Evolutionary conservation across 169 alveolate genomes (phyloP).

Genomic region (Plasmodium vivax): DNA sequence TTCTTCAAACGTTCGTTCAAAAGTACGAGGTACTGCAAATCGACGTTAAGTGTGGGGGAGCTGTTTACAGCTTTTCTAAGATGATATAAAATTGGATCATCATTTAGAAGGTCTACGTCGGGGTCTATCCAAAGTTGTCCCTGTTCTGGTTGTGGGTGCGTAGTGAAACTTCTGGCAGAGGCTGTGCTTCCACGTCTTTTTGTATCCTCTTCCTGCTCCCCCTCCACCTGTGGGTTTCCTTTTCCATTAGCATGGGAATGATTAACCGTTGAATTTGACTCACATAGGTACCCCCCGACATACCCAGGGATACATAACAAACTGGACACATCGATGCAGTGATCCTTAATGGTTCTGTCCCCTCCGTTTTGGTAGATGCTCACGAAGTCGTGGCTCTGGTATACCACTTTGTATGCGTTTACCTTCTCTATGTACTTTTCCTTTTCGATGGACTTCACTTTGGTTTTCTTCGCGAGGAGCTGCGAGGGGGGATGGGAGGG

Average conservation of each 20-base stretch:
- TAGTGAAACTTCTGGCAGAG: neutral
- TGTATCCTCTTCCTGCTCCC: no score
- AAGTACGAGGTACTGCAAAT: slow-evolving; percentile 28
- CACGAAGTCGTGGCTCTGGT: slow-evolving; percentile 26
- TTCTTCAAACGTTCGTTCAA: slow-evolving; percentile 13
- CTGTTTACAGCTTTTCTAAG: slow-evolving; percentile 32
- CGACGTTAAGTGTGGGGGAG: slow-evolving; percentile 51
- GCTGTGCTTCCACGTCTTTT: neutral
- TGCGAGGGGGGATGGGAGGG: neutral
- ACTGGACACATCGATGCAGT: slow-evolving; percentile 29
- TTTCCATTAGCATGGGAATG: neutral
- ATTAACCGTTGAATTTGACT: slow-evolving; percentile 26
- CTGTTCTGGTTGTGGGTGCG: neutral
- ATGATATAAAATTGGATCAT: slow-evolving; percentile 23
- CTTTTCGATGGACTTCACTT: slow-evolving; percentile 20
- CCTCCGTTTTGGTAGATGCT: slow-evolving; percentile 39
- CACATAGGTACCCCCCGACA: slow-evolving; percentile 36
- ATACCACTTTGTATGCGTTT: slow-evolving; percentile 16
- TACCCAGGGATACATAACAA: slow-evolving; percentile 68
- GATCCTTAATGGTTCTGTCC: neutral
- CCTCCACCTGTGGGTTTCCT: neutral
- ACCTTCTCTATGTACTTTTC: slow-evolving; percentile 24
- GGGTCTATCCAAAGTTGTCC: neutral
- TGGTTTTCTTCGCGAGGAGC: neutral
- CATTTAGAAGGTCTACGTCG: neutral